Base-by-base conservation (phyloP, 2,329 filamentous ascomycete species). In the Cadophora gregata region DNA sequence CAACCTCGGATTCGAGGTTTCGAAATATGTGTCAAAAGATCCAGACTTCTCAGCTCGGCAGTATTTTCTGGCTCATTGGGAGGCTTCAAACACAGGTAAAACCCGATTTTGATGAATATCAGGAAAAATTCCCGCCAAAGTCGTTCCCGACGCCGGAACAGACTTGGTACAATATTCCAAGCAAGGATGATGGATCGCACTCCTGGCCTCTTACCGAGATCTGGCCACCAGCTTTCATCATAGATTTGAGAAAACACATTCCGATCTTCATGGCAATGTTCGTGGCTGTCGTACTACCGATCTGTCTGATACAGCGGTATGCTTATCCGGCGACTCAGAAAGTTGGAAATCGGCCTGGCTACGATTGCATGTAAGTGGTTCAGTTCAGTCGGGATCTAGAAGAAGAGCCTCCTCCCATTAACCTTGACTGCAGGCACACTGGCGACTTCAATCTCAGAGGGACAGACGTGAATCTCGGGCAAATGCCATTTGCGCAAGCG, bases 381-480 rank as follows among this genome's bases (percentile, higher is more conserved):
- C 24, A 16, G 29, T n/a, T 19, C 19, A 19, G 16, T 19, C 21
- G 19, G 19, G 9, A 16, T 5, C n/a, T 7, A n/a, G 14, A 16
- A 5, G 38, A 19, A 29, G 4, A 29, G 14, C 29, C 19, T 21
- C n/a, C 36, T 16, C 38, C 29, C 6, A 24, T 21, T 36, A 31
- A 36, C 16, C 21, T 25, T 5, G 14, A 5, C n/a, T 3, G n/a
- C 14, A 38, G 58, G 58, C 58, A 60, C n/a, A 45, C 58, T 6
- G 58, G 58, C 9, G 58, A 60, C 19, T 60, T 60, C 36, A 60
- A n/a, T 4, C 36, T 60, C n/a, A 60, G 36, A 31, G 61, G 61
- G 25, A 63, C 51, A 3, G 36, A 63, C 56, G 36, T 63, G 19
- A 53, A 50, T 24, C 56, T 63, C n/a, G 50, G 61, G 14, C 48